Percentiles rank a stretch among this genome's conserved stretches.
Conservation (phyloP, 2,329 filamentous ascomycete species). For the Nannizziopsis barbatae region DNA sequence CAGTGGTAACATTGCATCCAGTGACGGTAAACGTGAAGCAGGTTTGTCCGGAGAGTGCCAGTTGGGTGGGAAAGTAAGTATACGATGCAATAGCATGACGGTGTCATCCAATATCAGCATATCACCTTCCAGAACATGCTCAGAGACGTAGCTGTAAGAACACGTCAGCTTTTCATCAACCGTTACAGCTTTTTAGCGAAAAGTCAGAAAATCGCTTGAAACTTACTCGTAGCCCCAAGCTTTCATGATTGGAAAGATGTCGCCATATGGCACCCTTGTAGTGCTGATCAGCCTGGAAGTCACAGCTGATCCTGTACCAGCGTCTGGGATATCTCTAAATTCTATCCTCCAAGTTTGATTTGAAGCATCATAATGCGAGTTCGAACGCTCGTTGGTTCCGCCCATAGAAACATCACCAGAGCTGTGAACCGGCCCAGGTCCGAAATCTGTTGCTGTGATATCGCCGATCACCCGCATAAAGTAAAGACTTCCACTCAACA, state of each 20-base stretch:
- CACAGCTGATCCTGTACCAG: constrained; percentile 43
- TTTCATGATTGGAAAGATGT: constrained; percentile 42
- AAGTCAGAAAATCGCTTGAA: constrained; percentile 8
- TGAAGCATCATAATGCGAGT: constrained; percentile 25
- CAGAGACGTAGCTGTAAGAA: constrained; percentile 41
- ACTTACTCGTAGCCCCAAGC: constrained; percentile 45
- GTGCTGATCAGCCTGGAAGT: constrained; percentile 44
- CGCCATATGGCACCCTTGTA: constrained; percentile 38
- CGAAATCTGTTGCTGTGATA: constrained; percentile 31
- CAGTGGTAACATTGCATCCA: constrained; percentile 39
- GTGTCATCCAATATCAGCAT: constrained; percentile 49
- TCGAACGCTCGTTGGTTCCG: constrained; percentile 11
- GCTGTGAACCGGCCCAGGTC: constrained; percentile 16
- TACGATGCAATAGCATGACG: constrained; percentile 45
- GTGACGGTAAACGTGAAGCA: constrained; percentile 32
- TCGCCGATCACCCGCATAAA: constrained; percentile 43
- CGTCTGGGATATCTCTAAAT: constrained; percentile 41
- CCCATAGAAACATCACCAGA: constrained; percentile 11
- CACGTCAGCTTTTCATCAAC: not conserved
- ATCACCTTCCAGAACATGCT: constrained; percentile 48
- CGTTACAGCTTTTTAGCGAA: not conserved
- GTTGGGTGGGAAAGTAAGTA: constrained; percentile 38
- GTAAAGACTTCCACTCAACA: constrained; percentile 43
- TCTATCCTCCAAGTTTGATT: constrained; percentile 36
- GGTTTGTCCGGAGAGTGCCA: constrained; percentile 24